Percentiles rank a stretch among this genome's conserved stretches.
These are phyloP conservation scores for Aspergillus floridensis DNA, from an alignment of 2,329 filamentous ascomycete genomes.

Conservation along the genomic window DNA sequence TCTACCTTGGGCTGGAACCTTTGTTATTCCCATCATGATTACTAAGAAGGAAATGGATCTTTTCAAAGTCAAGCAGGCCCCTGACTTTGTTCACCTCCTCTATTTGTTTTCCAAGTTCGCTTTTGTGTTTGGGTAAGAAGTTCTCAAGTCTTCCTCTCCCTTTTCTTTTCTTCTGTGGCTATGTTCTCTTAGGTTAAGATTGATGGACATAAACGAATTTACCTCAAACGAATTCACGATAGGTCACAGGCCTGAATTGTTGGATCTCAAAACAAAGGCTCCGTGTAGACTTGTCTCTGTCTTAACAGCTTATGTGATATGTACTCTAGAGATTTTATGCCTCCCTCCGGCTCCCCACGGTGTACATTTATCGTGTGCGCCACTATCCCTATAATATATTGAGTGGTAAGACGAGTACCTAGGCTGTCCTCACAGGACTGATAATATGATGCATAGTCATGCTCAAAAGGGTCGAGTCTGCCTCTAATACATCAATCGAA, in stretches of 20 bases:
- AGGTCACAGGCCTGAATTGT: not conserved
- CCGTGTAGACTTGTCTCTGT: not conserved
- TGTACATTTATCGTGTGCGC: not conserved
- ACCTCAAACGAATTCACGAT: not conserved
- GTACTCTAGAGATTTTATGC: too few species aligned
- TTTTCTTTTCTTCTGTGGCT: not conserved
- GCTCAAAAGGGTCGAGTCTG: not conserved
- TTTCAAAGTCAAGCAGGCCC: not conserved
- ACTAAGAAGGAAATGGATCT: not conserved
- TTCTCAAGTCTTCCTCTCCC: not conserved
- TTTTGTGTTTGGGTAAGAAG: not conserved
- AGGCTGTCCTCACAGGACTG: not conserved
- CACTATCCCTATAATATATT: not conserved
- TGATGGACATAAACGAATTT: not conserved
- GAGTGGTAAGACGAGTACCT: too few species aligned
- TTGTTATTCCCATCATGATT: not conserved
- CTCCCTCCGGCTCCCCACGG: not conserved
- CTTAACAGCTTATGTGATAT: too few species aligned
- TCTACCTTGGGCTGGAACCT: not conserved
- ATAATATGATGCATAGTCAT: not conserved
- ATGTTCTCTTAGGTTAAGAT: slow-evolving; percentile 4
- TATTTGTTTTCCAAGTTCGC: not conserved
- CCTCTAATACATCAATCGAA: not conserved
- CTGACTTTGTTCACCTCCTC: not conserved
- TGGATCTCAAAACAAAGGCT: not conserved